These are phyloP conservation scores for Penicillium sp. DNA, from an alignment of 2,329 filamentous ascomycete species.

Conservation along the genomic window DNA sequence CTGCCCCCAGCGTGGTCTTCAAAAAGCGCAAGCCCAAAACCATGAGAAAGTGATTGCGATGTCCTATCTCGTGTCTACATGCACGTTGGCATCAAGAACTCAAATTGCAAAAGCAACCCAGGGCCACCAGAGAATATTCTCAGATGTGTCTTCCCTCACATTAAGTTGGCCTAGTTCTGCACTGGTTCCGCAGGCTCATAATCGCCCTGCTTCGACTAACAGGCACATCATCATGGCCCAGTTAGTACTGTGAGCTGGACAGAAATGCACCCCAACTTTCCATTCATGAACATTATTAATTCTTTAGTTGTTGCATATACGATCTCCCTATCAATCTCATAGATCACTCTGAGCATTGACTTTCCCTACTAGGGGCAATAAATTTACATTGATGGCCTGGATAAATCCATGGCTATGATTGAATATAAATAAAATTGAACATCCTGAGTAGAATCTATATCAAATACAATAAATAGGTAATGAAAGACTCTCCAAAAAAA, in stretches of 20 bases:
- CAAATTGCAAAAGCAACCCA: background rate
- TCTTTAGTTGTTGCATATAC: background rate
- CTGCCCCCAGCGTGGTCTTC: slow-evolving; percentile 42
- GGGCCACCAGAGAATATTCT: background rate
- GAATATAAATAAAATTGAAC: background rate
- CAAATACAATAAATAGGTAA: background rate
- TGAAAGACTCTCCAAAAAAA: background rate
- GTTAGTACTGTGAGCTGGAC: background rate
- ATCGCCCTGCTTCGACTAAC: background rate
- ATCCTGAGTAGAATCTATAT: background rate
- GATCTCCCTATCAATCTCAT: background rate
- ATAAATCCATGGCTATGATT: too few species aligned
- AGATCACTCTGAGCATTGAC: background rate
- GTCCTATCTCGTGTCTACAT: too few species aligned
- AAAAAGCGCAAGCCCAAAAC: slow-evolving; percentile 52
- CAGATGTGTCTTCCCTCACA: background rate
- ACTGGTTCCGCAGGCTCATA: too few species aligned
- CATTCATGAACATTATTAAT: too few species aligned
- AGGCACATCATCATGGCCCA: background rate
- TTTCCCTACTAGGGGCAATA: background rate
- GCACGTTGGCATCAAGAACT: too few species aligned
- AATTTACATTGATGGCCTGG: too few species aligned
- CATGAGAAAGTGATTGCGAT: slow-evolving; percentile 36
- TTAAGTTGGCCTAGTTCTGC: too few species aligned
- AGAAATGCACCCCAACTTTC: background rate